Conservation (phyloP, 2,329 filamentous ascomycete genomes). For the Epichloe coenophiala region DNA sequence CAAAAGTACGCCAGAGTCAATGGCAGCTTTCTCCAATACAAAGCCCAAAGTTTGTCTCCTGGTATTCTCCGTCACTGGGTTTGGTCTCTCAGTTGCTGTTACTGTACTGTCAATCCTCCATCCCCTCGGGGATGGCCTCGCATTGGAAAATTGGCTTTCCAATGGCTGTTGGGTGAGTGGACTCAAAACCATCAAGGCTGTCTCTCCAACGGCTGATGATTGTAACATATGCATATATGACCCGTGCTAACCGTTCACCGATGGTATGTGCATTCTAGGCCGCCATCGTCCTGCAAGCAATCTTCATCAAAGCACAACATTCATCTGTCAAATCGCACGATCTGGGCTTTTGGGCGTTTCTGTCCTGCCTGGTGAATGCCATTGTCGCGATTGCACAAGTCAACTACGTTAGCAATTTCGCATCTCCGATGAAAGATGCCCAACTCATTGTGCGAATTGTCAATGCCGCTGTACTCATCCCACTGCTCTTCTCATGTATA, state of each 20-base stretch:
- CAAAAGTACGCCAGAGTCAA: constrained; percentile 48
- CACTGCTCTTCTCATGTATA: constrained; percentile 34
- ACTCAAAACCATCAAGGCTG: neutral
- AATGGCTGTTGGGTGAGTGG: constrained; percentile 50
- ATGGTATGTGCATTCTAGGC: constrained; percentile 20
- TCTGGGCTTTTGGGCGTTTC: constrained; percentile 36
- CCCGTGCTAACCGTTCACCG: neutral
- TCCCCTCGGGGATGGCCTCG: constrained; percentile 21
- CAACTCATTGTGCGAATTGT: constrained; percentile 30
- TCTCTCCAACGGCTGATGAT: neutral
- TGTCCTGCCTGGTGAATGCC: constrained; percentile 32
- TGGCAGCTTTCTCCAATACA: constrained; percentile 47
- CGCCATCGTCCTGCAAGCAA: constrained; percentile 38
- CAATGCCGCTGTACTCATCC: constrained; percentile 31
- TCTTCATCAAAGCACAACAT: constrained; percentile 33
- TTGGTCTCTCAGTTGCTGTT: constrained; percentile 40
- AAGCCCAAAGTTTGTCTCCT: constrained; percentile 41
- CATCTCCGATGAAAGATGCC: constrained; percentile 22
- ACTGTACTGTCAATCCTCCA: constrained; percentile 37
- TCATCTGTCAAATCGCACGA: constrained; percentile 38
- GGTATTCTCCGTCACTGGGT: constrained; percentile 38
- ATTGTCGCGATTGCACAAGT: constrained; percentile 32
- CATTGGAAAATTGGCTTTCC: constrained; percentile 46
- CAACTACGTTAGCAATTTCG: constrained; percentile 19
- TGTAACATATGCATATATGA: neutral